Base-by-base conservation (phyloP, 2,329 filamentous ascomycete genomes). In the Aspergillus intermedius region DNA sequence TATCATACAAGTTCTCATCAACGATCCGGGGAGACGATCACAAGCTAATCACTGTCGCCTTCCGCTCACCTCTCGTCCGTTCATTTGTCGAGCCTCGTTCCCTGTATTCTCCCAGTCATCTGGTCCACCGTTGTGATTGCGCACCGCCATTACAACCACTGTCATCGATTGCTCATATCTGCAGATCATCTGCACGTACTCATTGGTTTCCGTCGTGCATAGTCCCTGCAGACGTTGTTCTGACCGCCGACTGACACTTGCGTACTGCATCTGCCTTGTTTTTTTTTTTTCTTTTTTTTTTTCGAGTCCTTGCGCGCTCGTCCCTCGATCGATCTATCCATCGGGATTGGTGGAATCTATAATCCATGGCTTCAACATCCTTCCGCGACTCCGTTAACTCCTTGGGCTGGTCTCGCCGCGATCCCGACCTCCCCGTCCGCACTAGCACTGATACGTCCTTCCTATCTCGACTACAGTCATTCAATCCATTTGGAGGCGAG, bases 331-430 rank as follows among this genome's bases (percentile, higher is more conserved):
- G 52, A 49, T 40, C 53, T 8, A 45, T 22, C 7, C 21, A 22
- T 35, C 44, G 34, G 30, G 44, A 15, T 40, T 39, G 37, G 32
- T 17, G 23, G 22, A 19, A 53, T 37, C 25, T 30, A 12, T 12
- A 30, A 30, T 30, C 25, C 45, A 67, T 67, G 64, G 56, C 64
- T 12, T 57, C 62, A 45, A 77, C 83, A 58, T 88, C 88, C 42
- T 97, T 98, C 71, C 83, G 91, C 67, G 89, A 96, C 71, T 94
- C 88, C 19, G 90, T 97, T 78, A 94, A 88, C 77, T 93, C 89
- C 51, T 74, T 97, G 62, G 93, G 93, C 53, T 97, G 93, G 93
- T 88, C 88, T 63, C 86, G 91, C 60, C 83, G 91, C 63, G 86
- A 90, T 50, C 70, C 81, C 56, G 87, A 94, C 63, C 75, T 86